Conservation (phyloP, 345 rosid genomes). For the Populus tremula region DNA sequence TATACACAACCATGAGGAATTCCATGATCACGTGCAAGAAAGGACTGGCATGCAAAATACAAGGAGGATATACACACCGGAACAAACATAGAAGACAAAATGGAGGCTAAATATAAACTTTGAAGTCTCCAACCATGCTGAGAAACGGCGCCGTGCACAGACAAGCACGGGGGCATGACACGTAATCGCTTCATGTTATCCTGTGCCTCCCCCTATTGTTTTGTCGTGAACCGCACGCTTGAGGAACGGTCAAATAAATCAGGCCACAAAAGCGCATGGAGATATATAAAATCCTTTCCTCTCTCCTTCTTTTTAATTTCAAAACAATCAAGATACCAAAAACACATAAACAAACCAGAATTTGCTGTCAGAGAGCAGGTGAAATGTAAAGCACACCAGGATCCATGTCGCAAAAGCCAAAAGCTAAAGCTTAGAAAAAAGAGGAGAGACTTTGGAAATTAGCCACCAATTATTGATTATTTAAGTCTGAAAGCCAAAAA, state of each 20-base stretch:
- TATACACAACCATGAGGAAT: not conserved
- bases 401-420: not conserved
- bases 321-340: not conserved
- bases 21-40: not conserved
- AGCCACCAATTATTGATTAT: not conserved
- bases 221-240: slow-evolving; percentile 74
- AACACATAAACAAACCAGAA: not conserved
- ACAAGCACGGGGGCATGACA: not conserved
- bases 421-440: not conserved
- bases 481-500: not conserved
- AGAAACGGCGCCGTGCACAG: slow-evolving; percentile 36
- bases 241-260: slow-evolving; percentile 47
- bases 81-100: not conserved
- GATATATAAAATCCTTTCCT: not conserved
- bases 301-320: not conserved
- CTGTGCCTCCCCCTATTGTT: slow-evolving; percentile 25
- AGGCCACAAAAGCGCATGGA: slow-evolving; percentile 32
- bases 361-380: slow-evolving; percentile 2
- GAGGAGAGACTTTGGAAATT: not conserved
- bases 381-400: not conserved
- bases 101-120: not conserved
- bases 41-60: too few relatives aligned
- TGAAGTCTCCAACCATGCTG: too few relatives aligned
- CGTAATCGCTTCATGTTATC: slow-evolving; percentile 17
- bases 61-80: not conserved